Base-by-base conservation (phyloP, 495 filamentous ascomycete species). In the Lasiosphaeria hispida region DNA sequence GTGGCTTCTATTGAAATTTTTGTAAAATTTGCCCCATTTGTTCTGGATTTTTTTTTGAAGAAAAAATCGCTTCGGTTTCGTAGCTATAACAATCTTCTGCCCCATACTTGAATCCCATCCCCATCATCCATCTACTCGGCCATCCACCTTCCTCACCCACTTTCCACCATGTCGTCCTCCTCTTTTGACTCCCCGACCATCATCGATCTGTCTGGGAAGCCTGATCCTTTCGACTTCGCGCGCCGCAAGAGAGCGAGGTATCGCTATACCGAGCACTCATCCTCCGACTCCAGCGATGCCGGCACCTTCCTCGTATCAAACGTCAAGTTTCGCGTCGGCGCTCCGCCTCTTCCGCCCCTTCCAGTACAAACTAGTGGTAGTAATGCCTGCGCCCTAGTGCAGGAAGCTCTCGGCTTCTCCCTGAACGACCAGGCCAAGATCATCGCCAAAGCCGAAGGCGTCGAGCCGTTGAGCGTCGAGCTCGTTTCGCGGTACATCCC, bases 231-330 rank as follows among this genome's bases (percentile, higher is more conserved):
- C 23, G 23, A 30, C 23, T 30, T 30, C 23, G 23, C 23, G 23
- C 23, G 23, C 23, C 23, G 23, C 3, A 45, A 45, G 42, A 45
- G 42, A 15, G 42, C 42, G 13, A 45, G 42, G 42, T 45, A 7
- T 18, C 42, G 42, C 42, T 5, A 15, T 15, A 45, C 42, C 2
- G 42, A 45, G 42, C 42, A 7, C 42, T 45, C 42, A 15, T 45
- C 42, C 4, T 45, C 42, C 3, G 42, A 45, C 42, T 45, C 42
- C 42, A 45, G 42, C 42, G 42, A 45, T 45, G 42, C 42, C 42
- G 42, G 42, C 6, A 18, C 42, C 42, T 45, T 45, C 42, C 42
- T 45, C 42, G 15, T 45, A n/a, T 45, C 42, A n/a, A 45, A 45
- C 11, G 42, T 45, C 42, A 45, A 45, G 42, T 45, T 45, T 45